Evolutionary conservation across 306 rosid genomes (phyloP), one percentile per base, ranked within the genome.

Genomic region (Casuarina cunninghamiana): DNA sequence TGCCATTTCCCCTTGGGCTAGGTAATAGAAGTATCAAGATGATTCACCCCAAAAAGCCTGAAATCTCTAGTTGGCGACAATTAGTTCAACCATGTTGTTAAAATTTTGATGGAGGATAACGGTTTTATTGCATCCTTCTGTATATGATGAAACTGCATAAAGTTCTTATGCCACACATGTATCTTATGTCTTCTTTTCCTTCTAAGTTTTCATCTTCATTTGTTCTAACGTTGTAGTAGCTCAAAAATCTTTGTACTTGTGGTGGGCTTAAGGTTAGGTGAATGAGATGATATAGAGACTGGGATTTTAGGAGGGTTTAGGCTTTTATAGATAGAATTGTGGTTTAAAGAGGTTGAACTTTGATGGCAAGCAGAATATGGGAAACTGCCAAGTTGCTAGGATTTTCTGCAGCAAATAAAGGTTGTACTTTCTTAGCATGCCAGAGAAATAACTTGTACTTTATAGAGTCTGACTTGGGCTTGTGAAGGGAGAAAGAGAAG

Each of bases 51-150:
- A 62, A 62, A 26, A 13, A 62, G 43, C 44, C 69, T 62, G 19
- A 13, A 35, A 5, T 62, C 37, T 32, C 37, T 62, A 13, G 69
- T 6, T 62, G 69, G 44, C 5, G 43, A 62, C 37, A 37, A 62
- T 3, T 35, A 62, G 69, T 10, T 53, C 19, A 13, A 11, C 44
- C 42, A 15, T 62, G 13, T 35, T 62, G 43, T 35, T 62, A 37
- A 62, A 62, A 43, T 10, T 62, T 62, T 15, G 69, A 38, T 62
- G 19, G n/a, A 37, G 44, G 17, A 13, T 2, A 37, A 32, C 12
- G 13, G 69, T 35, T 62, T 62, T 10, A 37, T 15, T 62, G 69
- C 69, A 37, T 62, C 19, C 69, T 62, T 62, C 69, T 62, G 35
- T 35, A 62, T 17, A 62, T 37, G 19, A 38, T 35, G 42, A 37